These are phyloP conservation scores for Nigrograna mackinnonii DNA, from an alignment of 2,329 filamentous ascomycete species.

Conservation along the genomic window DNA sequence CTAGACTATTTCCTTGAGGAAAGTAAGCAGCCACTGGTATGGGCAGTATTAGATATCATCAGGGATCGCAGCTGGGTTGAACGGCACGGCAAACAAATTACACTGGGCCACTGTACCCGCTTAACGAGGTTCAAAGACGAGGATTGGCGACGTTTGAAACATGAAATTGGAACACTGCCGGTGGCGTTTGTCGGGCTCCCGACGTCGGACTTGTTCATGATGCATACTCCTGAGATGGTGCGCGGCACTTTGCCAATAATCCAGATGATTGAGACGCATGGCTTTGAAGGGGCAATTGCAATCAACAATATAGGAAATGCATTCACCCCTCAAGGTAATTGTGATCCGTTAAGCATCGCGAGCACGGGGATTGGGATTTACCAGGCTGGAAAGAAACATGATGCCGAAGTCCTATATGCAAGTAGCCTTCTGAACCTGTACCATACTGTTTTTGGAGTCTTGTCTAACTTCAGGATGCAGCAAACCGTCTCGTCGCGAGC, in stretches of 20 bases:
- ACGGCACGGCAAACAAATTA: slow-evolving; percentile 33
- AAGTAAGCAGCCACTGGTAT: slow-evolving; percentile 54
- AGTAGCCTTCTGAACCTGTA: slow-evolving; percentile 24
- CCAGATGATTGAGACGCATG: slow-evolving; percentile 61
- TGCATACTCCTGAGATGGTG: slow-evolving; percentile 52
- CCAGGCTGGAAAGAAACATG: slow-evolving; percentile 64
- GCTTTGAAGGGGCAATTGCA: slow-evolving; percentile 63
- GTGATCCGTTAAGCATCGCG: slow-evolving; percentile 67
- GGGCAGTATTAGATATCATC: slow-evolving; percentile 58
- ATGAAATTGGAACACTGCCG: slow-evolving; percentile 57
- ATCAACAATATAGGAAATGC: slow-evolving; percentile 77
- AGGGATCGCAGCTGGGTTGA: slow-evolving; percentile 54
- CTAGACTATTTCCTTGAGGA: slow-evolving; percentile 69
- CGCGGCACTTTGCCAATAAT: slow-evolving; percentile 67
- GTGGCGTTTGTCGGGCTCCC: slow-evolving; percentile 71
- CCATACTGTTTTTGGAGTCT: slow-evolving; percentile 1
- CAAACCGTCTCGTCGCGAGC: slow-evolving; percentile 54
- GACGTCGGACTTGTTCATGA: slow-evolving; percentile 75
- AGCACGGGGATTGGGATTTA: slow-evolving; percentile 68
- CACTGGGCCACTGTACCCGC: slow-evolving; percentile 70
- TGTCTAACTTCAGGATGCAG: slow-evolving; percentile 32
- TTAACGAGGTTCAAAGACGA: slow-evolving; percentile 58
- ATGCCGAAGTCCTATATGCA: slow-evolving; percentile 63
- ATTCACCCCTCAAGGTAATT: slow-evolving; percentile 71
- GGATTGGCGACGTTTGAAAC: slow-evolving; percentile 55